Conservation (phyloP, 164 flowering plant genomes). For the Vitis labrusca region DNA sequence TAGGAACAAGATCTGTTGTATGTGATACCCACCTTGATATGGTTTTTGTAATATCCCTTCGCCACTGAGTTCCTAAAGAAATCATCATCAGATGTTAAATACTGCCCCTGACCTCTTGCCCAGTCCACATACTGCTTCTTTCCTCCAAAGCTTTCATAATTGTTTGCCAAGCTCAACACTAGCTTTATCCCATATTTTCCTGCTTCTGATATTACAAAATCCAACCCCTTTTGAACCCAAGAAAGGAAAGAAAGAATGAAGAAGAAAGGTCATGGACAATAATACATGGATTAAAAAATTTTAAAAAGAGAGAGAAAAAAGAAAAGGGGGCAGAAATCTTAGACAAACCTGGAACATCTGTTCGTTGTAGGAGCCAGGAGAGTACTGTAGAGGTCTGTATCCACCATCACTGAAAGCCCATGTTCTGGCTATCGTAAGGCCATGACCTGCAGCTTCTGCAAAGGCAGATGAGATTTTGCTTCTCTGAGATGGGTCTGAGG, state of each 20-base stretch:
- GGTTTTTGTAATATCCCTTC: constrained; percentile 69
- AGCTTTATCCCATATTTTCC: constrained; percentile 61
- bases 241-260: background rate
- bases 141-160: constrained; percentile 68
- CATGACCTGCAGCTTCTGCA: constrained; percentile 52
- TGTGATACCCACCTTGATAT: constrained; percentile 45
- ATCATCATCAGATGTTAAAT: constrained; percentile 62
- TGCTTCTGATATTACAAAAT: constrained; percentile 75
- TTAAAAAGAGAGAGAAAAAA: background rate
- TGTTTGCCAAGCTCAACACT: constrained; percentile 70
- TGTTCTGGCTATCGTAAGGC: constrained; percentile 68
- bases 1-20: background rate
- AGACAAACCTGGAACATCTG: constrained; percentile 62
- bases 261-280: background rate
- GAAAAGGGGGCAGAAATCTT: background rate
- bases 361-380: constrained; percentile 83
- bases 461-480: constrained; percentile 57
- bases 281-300: background rate
- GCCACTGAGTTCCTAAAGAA: constrained; percentile 66
- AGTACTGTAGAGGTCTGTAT: constrained; percentile 51
- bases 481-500: constrained; percentile 61
- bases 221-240: constrained; percentile 29
- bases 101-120: constrained; percentile 70
- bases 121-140: constrained; percentile 75
- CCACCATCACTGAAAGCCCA: constrained; percentile 93